Evolutionary conservation across 23 red algal genomes (phyloP).

Genomic region (Cyanidiococcus yangmingshanensis): DNA sequence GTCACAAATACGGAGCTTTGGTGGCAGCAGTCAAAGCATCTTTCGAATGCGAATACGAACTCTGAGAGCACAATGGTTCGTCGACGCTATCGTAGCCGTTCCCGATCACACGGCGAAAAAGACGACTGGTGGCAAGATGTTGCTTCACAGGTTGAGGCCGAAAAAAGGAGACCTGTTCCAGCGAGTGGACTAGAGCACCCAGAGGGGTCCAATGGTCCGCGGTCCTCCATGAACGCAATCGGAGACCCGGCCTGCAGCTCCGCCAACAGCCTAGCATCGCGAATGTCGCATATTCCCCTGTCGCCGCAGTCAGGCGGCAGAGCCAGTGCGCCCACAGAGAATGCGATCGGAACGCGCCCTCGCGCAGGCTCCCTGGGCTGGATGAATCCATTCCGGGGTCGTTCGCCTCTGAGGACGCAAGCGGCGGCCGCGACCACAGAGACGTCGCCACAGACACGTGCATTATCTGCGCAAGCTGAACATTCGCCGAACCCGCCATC

Average conservation of each 20-base stretch:
- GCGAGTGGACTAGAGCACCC: too few species aligned
- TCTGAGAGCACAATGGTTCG: not conserved
- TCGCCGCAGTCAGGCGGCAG: not conserved
- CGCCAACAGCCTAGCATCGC: not conserved
- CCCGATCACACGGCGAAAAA: not conserved
- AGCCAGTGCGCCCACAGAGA: not conserved
- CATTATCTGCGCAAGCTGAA: not conserved
- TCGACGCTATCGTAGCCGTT: not conserved
- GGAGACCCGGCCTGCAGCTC: too few species aligned
- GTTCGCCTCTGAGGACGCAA: not conserved
- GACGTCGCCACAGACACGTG: not conserved
- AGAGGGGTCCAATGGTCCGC: too few species aligned
- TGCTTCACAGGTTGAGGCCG: not conserved
- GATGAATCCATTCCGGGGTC: not conserved
- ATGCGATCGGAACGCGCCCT: not conserved
- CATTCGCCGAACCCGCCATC: not conserved
- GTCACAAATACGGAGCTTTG: too few species aligned
- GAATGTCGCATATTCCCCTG: not conserved
- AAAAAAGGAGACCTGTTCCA: not conserved
- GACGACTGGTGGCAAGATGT: conserved; percentile 13
- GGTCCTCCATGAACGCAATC: too few species aligned
- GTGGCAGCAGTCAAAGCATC: too few species aligned
- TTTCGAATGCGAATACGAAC: too few species aligned
- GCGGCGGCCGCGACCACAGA: not conserved
- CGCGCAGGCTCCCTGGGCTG: conserved; percentile 16